Evolutionary conservation across 352 stramenopile species (phyloP), one percentile per base, ranked within the genome.

Genomic region (Pythium monospermum): DNA sequence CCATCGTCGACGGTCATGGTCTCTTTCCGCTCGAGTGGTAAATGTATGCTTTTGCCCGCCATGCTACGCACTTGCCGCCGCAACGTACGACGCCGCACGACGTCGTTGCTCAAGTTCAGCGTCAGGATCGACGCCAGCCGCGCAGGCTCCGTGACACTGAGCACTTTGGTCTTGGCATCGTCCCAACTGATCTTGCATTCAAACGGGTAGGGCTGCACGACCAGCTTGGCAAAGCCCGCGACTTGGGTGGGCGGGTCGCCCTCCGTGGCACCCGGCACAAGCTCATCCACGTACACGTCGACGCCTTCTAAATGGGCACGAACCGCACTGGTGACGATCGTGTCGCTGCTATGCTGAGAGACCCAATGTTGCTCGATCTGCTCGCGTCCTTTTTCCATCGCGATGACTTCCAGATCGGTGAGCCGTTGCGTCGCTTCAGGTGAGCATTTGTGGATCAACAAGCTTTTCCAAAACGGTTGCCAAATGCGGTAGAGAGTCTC

Each of bases 151-250:
- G 74, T 65, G 2, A 56, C 61, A 10, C 80, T 49, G 53, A 79
- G 73, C 4, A 55, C 38, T 49, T 79, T 59, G 21, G 78, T 68
- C 15, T 67, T 71, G n/a, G 57, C 40, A 31, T 84, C 70, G 36
- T 80, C 67, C 36, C 80, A 80, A 6, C 76, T 61, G 23, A 83
- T 37, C 15, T 78, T 61, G 43, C 67, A 78, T 33, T 77, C 58
- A 37, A 80, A 80, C n/a, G 72, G 72, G 47, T 80, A 80, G 13
- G 69, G 58, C 0, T 50, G 21, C 25, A 80, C 55, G 42, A 72
- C 76, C 68, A 79, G 71, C 52, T 79, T 79, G 0, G 65, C 70
- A 55, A 81, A 81, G 55, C 45, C 67, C 1, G 60, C 71, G 26
- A 66, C 42, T n/a, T n/a, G n/a, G 0, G 68, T 76, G 41, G 77